Percentiles rank a stretch among this genome's conserved stretches.
Conservation (phyloP, 2,329 filamentous ascomycete genomes). For the Chalara sp. region DNA sequence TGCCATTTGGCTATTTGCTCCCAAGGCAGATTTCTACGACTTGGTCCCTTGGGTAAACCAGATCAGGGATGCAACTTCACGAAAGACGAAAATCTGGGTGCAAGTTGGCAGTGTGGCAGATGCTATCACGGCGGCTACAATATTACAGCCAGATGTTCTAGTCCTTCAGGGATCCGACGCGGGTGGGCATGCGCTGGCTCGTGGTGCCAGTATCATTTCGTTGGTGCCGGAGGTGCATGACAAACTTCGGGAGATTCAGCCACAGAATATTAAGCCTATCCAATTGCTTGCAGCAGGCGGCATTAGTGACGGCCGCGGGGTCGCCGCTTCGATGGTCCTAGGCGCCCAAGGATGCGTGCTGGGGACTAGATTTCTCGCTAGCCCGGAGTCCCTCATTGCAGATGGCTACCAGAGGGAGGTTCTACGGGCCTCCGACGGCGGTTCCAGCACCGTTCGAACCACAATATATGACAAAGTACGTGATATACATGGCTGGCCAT, state of each 20-base stretch:
- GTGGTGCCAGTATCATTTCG: constrained; percentile 19
- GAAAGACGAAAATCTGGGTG: constrained; percentile 17
- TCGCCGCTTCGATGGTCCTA: constrained; percentile 23
- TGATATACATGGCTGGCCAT: too few relatives aligned
- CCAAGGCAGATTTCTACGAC: constrained; percentile 15
- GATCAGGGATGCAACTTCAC: constrained; percentile 8
- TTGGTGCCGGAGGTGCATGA: constrained; percentile 20
- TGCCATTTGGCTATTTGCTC: constrained; percentile 39
- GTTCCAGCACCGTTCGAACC: not conserved
- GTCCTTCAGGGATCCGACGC: constrained; percentile 26
- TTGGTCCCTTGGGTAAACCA: constrained; percentile 13
- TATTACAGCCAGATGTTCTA: constrained; percentile 17
- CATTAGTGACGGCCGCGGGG: constrained; percentile 25
- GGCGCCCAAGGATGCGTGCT: constrained; percentile 34
- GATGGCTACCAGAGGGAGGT: too few relatives aligned
- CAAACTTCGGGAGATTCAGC: constrained; percentile 10
- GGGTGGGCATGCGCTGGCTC: constrained; percentile 23
- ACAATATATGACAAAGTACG: constrained; percentile 4
- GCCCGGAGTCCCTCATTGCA: constrained; percentile 25
- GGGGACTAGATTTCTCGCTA: constrained; percentile 41
- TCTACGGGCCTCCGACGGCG: not conserved
- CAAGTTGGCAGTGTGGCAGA: constrained; percentile 19
- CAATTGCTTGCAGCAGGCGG: constrained; percentile 25
- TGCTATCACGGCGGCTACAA: constrained; percentile 12
- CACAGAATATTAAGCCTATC: constrained; percentile 8